Evolutionary conservation across 2,329 filamentous ascomycete species (phyloP).

Genomic region (Aspergillus fructus): DNA sequence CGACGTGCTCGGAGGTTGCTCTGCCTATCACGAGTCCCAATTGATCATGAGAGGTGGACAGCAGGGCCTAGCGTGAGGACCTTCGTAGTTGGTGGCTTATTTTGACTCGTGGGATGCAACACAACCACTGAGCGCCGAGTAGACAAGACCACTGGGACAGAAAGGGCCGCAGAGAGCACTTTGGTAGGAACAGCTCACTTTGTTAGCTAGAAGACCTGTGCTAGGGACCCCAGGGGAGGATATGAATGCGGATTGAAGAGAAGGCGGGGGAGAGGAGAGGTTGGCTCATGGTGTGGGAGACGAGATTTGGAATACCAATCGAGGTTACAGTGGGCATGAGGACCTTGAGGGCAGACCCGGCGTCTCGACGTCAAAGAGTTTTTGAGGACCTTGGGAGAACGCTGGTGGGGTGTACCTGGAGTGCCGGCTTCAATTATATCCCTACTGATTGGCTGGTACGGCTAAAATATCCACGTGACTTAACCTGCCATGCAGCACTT

Average conservation of each 20-base stretch:
- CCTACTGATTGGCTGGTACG: neutral
- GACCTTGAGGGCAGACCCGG: conserved; percentile 29
- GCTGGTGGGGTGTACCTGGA: neutral
- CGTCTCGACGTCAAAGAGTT: conserved; percentile 24
- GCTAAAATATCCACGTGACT: neutral
- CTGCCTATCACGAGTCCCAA: conserved; percentile 10
- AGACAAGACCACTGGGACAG: neutral
- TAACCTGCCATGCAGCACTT: neutral
- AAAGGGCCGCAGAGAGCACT: neutral
- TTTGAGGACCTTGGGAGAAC: conserved; percentile 35
- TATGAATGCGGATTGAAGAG: conserved; percentile 1
- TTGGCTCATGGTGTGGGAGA: conserved; percentile 15
- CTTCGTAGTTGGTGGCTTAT: conserved; percentile 12
- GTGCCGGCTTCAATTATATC: neutral
- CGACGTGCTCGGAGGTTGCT: conserved; percentile 11
- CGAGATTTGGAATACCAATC: conserved; percentile 6
- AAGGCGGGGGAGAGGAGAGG: neutral
- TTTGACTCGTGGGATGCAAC: conserved; percentile 2
- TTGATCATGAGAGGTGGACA: conserved; percentile 2
- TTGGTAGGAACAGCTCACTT: conserved; percentile 5
- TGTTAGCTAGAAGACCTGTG: conserved; percentile 3
- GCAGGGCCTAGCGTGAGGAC: conserved; percentile 18
- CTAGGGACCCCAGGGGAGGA: conserved; percentile 6
- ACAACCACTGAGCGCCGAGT: neutral
- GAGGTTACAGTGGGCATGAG: conserved; percentile 22